Percentiles rank a stretch among this genome's conserved stretches.
These are phyloP conservation scores for Gloeophyllum trabeum DNA, from an alignment of 768 basidiomycete genomes.

Conservation along the genomic window DNA sequence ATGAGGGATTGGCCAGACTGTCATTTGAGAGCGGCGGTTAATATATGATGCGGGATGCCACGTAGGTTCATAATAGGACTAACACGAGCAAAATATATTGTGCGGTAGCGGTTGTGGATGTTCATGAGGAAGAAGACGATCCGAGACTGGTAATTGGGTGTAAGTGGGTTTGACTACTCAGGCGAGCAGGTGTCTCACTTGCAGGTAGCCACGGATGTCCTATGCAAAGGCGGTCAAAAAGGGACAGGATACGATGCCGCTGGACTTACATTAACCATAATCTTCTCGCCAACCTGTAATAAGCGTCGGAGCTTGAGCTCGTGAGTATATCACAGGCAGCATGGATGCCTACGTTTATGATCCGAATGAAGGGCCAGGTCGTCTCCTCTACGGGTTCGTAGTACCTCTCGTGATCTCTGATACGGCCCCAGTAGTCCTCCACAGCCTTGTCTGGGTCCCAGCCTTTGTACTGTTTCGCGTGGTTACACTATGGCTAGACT, in stretches of 20 bases:
- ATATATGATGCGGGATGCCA: slow-evolving; percentile 3
- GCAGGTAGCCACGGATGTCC: slow-evolving; percentile 85
- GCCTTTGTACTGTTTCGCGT: slow-evolving; percentile 57
- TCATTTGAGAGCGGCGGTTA: neutral
- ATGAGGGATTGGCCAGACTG: slow-evolving; percentile 98
- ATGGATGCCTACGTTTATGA: slow-evolving; percentile 75
- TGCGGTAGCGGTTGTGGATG: slow-evolving; percentile 87
- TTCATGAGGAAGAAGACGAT: slow-evolving; percentile 99
- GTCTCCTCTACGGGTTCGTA: slow-evolving; percentile 91
- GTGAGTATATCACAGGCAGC: too few species aligned
- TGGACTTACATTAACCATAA: slow-evolving; percentile 75
- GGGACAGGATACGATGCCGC: neutral
- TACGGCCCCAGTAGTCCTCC: slow-evolving; percentile 85
- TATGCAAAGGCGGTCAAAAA: slow-evolving; percentile 13
- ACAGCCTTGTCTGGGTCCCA: slow-evolving; percentile 93
- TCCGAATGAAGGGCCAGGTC: slow-evolving; percentile 89
- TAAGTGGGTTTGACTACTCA: slow-evolving; percentile 1
- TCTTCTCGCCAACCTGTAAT: slow-evolving; percentile 82
- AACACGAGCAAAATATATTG: slow-evolving; percentile 94
- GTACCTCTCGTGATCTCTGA: slow-evolving; percentile 72
- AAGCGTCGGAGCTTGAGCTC: too few species aligned
- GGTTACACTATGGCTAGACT: neutral
- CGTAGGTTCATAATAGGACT: slow-evolving; percentile 19
- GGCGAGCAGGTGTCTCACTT: slow-evolving; percentile 32
- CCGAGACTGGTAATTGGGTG: slow-evolving; percentile 45